Conservation (phyloP, 2,329 filamentous ascomycete genomes). For the Fusarium mexicanum region DNA sequence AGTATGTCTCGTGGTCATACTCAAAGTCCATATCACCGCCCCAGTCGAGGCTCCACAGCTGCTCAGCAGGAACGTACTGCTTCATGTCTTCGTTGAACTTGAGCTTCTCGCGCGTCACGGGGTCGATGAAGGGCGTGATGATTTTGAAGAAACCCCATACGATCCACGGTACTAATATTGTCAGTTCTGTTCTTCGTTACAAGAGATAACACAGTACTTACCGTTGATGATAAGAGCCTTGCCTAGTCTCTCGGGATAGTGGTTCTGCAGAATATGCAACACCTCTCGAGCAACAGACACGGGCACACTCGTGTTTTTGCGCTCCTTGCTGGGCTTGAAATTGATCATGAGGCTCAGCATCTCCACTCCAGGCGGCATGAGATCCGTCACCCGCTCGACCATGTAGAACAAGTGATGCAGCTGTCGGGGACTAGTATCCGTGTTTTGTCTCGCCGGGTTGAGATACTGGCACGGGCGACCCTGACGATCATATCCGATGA, state of each 20-base stretch:
- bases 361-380: slow-evolving; percentile 89
- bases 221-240: slow-evolving; percentile 89
- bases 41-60: slow-evolving; percentile 80
- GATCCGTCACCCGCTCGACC: slow-evolving; percentile 87
- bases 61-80: slow-evolving; percentile 80
- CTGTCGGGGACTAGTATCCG: slow-evolving; percentile 83
- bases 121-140: slow-evolving; percentile 96
- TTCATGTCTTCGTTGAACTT: slow-evolving; percentile 96
- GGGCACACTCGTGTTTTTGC: slow-evolving; percentile 77
- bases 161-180: slow-evolving; percentile 79
- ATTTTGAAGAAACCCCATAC: slow-evolving; percentile 96
- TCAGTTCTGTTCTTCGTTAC: neutral
- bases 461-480: slow-evolving; percentile 92
- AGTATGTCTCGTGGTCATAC: slow-evolving; percentile 90
- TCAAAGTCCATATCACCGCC: slow-evolving; percentile 87
- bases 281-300: slow-evolving; percentile 82
- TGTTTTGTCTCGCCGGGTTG: slow-evolving; percentile 91
- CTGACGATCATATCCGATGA: slow-evolving; percentile 86
- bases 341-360: slow-evolving; percentile 89
- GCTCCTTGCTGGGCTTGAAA: slow-evolving; percentile 82
- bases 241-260: slow-evolving; percentile 93
- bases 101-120: slow-evolving; percentile 90
- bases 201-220: slow-evolving; percentile 47
- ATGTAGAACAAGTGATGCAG: slow-evolving; percentile 96
- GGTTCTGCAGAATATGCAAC: slow-evolving; percentile 90